Evolutionary conservation across 2,329 filamentous ascomycete species (phyloP).

Genomic region (Cladosporium sp.): DNA sequence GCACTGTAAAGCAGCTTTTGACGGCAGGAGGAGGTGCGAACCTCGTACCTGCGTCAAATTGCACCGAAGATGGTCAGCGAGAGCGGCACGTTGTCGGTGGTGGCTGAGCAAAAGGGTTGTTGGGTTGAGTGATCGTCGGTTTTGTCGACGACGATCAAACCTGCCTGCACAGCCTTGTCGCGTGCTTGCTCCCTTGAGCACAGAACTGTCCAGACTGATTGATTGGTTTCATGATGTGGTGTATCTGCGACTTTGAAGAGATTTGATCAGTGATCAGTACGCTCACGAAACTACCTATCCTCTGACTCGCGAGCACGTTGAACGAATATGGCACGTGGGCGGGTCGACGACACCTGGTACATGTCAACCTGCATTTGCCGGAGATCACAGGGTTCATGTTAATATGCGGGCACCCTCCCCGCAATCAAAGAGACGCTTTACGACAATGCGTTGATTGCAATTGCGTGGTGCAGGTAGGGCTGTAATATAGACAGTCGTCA

Average conservation of each 20-base stretch:
- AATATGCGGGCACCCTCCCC: neutral
- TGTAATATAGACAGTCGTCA: neutral
- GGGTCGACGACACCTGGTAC: neutral
- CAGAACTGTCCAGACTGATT: too few relatives aligned
- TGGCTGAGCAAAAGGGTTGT: neutral
- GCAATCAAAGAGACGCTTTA: neutral
- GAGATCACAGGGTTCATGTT: neutral
- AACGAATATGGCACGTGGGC: neutral
- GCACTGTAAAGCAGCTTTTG: neutral
- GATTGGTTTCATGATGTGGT: neutral
- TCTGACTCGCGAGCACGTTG: neutral
- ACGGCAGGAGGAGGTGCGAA: neutral
- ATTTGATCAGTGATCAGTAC: neutral
- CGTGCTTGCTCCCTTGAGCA: too few relatives aligned
- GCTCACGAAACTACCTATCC: neutral
- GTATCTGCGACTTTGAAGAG: neutral
- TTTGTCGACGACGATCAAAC: neutral
- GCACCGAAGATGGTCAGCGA: neutral
- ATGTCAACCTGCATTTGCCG: neutral
- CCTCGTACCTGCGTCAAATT: conserved; percentile 12
- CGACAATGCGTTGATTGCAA: neutral
- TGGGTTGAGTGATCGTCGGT: neutral
- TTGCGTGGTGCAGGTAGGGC: neutral
- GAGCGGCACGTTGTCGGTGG: neutral
- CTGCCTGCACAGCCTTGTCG: neutral